Percentiles rank a stretch among this genome's conserved stretches.
Evolutionary conservation across 2,329 filamentous ascomycete species (phyloP).

Genomic region (Periconia macrospinosa): DNA sequence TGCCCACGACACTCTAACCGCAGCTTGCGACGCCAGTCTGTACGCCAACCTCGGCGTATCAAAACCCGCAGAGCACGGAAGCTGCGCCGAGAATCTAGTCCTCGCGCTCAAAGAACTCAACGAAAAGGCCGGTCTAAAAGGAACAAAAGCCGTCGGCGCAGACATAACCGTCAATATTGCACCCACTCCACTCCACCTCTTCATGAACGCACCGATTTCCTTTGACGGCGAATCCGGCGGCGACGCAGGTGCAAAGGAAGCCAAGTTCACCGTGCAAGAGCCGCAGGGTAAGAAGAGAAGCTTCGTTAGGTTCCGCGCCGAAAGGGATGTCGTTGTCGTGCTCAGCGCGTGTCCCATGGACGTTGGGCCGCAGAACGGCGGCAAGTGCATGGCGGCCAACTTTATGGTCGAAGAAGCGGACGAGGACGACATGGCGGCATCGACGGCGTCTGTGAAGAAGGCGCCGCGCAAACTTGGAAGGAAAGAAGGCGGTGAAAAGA

Average conservation of each 20-base stretch:
- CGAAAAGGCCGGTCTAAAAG: conserved; percentile 50
- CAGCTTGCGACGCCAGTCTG: conserved; percentile 50
- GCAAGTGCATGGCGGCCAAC: conserved; percentile 43
- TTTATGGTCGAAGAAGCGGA: conserved; percentile 41
- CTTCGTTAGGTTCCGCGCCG: conserved; percentile 38
- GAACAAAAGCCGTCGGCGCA: conserved; percentile 49
- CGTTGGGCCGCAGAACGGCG: conserved; percentile 39
- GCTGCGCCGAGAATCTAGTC: conserved; percentile 53
- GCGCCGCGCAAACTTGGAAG: conserved; percentile 19
- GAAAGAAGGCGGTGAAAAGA: conserved; percentile 1
- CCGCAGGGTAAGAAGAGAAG: conserved; percentile 39
- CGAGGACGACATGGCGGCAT: conserved; percentile 26
- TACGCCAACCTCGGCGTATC: conserved; percentile 48
- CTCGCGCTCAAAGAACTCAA: conserved; percentile 53
- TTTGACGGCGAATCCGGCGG: conserved; percentile 12
- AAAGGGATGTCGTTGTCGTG: conserved; percentile 41
- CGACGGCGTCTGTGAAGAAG: conserved; percentile 19
- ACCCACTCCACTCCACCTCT: conserved; percentile 51
- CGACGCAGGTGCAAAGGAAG: conserved; percentile 33
- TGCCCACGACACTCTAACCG: conserved; percentile 51
- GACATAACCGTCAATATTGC: conserved; percentile 53
- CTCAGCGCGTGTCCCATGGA: conserved; percentile 45
- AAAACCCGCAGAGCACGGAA: conserved; percentile 50
- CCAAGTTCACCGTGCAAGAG: conserved; percentile 30
- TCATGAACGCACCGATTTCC: conserved; percentile 39